These are phyloP conservation scores for Nigrospora oryzae DNA, from an alignment of 2,329 filamentous ascomycete species.

Conservation along the genomic window DNA sequence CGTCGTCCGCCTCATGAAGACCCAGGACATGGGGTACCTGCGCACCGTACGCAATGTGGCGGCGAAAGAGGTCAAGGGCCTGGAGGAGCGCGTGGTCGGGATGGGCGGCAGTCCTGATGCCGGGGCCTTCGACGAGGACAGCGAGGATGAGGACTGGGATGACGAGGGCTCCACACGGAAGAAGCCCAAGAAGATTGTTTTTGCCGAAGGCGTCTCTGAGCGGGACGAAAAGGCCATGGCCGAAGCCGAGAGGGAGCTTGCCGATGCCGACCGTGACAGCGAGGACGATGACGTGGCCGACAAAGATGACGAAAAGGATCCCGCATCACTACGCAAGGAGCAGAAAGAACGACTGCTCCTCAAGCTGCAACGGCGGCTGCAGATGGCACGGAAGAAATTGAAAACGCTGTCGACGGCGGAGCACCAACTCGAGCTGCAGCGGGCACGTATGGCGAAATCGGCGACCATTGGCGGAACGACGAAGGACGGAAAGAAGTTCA, in stretches of 20 bases:
- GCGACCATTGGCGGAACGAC: constrained; percentile 50
- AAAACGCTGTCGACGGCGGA: constrained; percentile 47
- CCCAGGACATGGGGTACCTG: constrained; percentile 59
- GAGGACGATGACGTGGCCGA: constrained; percentile 27
- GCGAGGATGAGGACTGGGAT: constrained; percentile 18
- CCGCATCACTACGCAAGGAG: constrained; percentile 25
- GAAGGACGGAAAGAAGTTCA: constrained; percentile 53
- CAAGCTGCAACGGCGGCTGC: constrained; percentile 39
- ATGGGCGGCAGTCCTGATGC: constrained; percentile 23
- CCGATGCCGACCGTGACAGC: constrained; percentile 6
- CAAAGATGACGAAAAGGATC: constrained; percentile 18
- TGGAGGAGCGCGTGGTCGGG: constrained; percentile 46
- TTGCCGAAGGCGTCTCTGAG: constrained; percentile 32
- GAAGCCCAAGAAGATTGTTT: constrained; percentile 41
- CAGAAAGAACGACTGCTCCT: constrained; percentile 31
- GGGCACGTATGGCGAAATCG: constrained; percentile 58
- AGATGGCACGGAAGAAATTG: constrained; percentile 43
- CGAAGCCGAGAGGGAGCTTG: constrained; percentile 7
- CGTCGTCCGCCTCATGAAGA: constrained; percentile 56
- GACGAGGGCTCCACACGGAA: constrained; percentile 13
- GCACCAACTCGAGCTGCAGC: constrained; percentile 47
- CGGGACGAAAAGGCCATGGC: constrained; percentile 17
- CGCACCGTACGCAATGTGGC: constrained; percentile 53
- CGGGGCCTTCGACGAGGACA: constrained; percentile 15
- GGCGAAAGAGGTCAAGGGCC: constrained; percentile 44